Conservation (phyloP, 768 basidiomycete genomes). For the Leucogyrophana mollusca region DNA sequence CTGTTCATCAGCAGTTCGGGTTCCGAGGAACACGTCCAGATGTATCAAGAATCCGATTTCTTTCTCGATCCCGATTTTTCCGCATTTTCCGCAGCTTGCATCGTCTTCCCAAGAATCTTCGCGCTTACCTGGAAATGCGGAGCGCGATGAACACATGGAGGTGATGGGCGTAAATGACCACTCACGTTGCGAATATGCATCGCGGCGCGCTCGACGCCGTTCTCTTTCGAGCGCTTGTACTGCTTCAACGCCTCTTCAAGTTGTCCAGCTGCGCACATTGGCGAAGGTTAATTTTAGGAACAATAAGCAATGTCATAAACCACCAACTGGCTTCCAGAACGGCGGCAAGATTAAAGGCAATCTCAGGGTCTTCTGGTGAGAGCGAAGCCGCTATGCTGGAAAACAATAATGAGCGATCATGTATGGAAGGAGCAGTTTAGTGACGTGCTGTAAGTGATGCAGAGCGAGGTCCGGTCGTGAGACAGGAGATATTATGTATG, state of each 20-base stretch:
- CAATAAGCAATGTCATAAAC: slow-evolving; percentile 29
- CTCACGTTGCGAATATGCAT: slow-evolving; percentile 82
- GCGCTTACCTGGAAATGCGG: slow-evolving; percentile 63
- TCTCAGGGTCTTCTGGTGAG: slow-evolving; percentile 86
- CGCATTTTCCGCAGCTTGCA: slow-evolving; percentile 45
- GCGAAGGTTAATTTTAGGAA: slow-evolving; percentile 30
- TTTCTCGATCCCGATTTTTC: slow-evolving; percentile 24
- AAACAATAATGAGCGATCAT: slow-evolving; percentile 30
- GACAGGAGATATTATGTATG: slow-evolving; percentile 80
- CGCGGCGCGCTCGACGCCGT: slow-evolving; percentile 79
- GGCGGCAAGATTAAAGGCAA: slow-evolving; percentile 88
- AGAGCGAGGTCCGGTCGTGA: slow-evolving; percentile 84
- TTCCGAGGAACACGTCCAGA: too few species aligned
- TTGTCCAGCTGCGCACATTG: slow-evolving; percentile 55
- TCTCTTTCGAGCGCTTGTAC: slow-evolving; percentile 76
- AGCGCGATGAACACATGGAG: slow-evolving; percentile 12
- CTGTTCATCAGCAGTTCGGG: too few species aligned
- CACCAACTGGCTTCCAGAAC: slow-evolving; percentile 84
- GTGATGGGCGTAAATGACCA: slow-evolving; percentile 17
- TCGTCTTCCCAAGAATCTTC: slow-evolving; percentile 67
- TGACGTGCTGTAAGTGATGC: slow-evolving; percentile 73
- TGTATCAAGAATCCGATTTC: slow-evolving; percentile 26
- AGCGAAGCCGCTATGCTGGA: slow-evolving; percentile 78
- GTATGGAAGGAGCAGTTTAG: slow-evolving; percentile 26
- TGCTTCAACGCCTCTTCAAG: slow-evolving; percentile 79